Conservation (phyloP, 2,329 filamentous ascomycete species). For the Fusarium denticulatum region DNA sequence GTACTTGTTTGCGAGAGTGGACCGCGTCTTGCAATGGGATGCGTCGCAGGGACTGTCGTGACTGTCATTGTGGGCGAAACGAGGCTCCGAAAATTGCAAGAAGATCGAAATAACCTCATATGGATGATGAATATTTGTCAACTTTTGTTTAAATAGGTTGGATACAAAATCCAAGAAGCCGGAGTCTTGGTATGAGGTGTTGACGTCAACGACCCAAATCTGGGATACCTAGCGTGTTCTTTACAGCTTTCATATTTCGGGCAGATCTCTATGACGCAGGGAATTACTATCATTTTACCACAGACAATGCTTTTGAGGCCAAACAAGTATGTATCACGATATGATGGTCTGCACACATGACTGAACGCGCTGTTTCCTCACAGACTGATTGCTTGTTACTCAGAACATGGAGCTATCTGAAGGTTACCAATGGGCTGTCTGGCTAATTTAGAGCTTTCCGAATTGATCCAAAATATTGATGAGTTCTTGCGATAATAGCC, state of each 20-base stretch:
- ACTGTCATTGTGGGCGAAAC: conserved; percentile 1
- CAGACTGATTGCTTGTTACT: not conserved
- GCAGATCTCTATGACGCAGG: not conserved
- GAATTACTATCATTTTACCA: rapidly evolving
- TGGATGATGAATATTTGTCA: too few species aligned
- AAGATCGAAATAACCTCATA: not conserved
- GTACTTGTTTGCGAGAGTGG: conserved; percentile 1
- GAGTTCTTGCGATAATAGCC: not conserved
- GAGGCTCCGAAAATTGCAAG: not conserved
- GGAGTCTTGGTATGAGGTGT: not conserved
- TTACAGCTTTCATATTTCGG: not conserved
- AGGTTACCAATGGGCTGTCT: not conserved
- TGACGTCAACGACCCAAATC: conserved; percentile 17
- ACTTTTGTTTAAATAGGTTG: not conserved
- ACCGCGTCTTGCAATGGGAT: not conserved
- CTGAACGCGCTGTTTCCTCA: not conserved
- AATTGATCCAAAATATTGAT: not conserved
- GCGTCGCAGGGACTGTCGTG: conserved; percentile 11
- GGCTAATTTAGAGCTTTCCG: not conserved
- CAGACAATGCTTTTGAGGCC: not conserved
- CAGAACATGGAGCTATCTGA: too few species aligned
- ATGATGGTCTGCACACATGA: not conserved
- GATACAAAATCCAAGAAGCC: not conserved
- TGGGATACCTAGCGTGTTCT: not conserved
- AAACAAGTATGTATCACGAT: too few species aligned